Base-by-base conservation (phyloP, 163 green algal species). In the Volvox carteri region DNA sequence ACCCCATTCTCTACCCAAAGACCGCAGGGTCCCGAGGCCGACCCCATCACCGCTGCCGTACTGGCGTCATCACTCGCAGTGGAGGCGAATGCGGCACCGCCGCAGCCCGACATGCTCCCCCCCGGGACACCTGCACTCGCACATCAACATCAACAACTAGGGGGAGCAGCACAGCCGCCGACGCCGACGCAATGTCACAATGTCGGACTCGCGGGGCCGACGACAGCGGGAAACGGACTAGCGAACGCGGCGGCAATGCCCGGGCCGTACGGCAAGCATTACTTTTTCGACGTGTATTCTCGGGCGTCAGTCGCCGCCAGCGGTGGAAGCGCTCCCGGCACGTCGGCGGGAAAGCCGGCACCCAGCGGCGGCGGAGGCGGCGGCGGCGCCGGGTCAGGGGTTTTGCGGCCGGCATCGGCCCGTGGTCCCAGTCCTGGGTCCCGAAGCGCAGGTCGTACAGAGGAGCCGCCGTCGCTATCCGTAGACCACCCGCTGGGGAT, bases 31-130 rank as follows among this genome's bases (percentile, higher is more conserved):
- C 84, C 84, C 2, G 84, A 84, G 54, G 72, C 56, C 4, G 84
- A 89, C 72, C 84, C 84, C 54, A 52, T 89, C 39, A 77, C 84
- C 4, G 72, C 87, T 4, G 80, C 87, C n/a, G 70, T 90, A 23
- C 60, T 90, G 54, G 80, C 87, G 28, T 75, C 72, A 1, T 85
- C 67, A 1, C 72, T 89, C 2, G 35, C 54, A 2, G 79, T 88
- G 37, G 54, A 78, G 44, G 79, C 87, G 1, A 68, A 60, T 9
- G 58, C 39, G 28, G 48, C 48, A 30, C 48, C 75, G 7, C 1
- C 73, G 42, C 60, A 46, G 60, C 80, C 35, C 44, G 65, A 72
- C 33, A 33, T 28, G 11, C 21, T 19, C 54, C 28, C 11, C n/a
- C 37, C 28, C 23, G 70, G 41, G 70, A 35, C 70, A 58, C 70